Conservation (phyloP, 257 asterid species). For the Solanum peruvianum region DNA sequence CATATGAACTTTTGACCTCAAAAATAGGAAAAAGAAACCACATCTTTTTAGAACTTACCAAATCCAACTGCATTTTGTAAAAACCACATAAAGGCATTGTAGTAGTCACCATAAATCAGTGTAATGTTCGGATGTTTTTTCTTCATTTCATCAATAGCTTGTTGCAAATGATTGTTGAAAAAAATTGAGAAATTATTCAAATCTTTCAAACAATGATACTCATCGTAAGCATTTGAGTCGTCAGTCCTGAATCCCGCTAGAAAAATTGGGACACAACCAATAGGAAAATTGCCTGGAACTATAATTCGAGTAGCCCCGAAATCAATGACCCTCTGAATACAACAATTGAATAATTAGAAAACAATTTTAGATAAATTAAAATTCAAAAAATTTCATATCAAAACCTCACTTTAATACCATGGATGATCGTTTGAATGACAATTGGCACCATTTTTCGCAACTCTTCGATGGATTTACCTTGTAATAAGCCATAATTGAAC, state of each 20-base stretch:
- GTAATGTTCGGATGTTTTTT: neutral
- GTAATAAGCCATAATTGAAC: neutral
- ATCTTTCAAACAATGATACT: neutral
- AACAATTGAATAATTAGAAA: neutral
- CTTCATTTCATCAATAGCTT: neutral
- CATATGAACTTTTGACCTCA: no score
- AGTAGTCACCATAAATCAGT: neutral
- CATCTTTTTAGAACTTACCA: neutral
- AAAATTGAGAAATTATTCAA: neutral
- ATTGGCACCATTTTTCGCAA: neutral
- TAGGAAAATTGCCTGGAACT: neutral
- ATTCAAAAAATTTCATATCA: no score
- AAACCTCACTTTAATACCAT: neutral
- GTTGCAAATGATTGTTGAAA: neutral
- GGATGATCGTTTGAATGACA: neutral
- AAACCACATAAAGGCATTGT: neutral
- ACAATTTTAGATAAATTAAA: neutral
- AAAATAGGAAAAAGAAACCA: neutral
- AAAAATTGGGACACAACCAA: neutral
- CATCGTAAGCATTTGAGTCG: neutral
- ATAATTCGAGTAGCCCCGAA: neutral
- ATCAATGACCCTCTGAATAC: neutral
- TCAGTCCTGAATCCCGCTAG: neutral
- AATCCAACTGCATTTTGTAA: neutral
- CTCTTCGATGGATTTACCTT: slow-evolving; percentile 9